These are phyloP conservation scores for Pontederia paniculata DNA, from an alignment of 176 grass and related monocot genomes.

Conservation along the genomic window DNA sequence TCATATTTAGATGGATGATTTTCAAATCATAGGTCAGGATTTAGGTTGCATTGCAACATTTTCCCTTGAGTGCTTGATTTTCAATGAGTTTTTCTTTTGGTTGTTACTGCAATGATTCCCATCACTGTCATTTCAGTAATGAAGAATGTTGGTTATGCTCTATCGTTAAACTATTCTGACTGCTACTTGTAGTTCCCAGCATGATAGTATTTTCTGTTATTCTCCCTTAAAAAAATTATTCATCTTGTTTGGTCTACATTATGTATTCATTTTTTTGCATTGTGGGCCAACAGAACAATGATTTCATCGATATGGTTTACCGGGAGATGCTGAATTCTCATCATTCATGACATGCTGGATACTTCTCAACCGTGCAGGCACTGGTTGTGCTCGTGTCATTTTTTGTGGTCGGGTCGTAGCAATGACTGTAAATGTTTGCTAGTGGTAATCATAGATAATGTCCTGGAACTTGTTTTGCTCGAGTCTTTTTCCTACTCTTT, in stretches of 20 bases:
- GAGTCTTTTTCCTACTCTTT: no score
- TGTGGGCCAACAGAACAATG: constrained; percentile 29
- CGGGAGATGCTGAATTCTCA: constrained; percentile 40
- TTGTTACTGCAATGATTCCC: neutral
- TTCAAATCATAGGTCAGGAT: neutral
- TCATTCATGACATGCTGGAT: neutral
- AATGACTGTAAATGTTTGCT: no score
- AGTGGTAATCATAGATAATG: no score
- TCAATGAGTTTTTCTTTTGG: constrained; percentile 7
- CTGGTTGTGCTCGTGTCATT: no score
- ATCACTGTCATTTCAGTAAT: neutral
- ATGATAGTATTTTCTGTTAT: no score
- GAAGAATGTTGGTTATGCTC: neutral
- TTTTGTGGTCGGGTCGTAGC: no score
- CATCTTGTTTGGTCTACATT: neutral
- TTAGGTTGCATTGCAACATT: no score
- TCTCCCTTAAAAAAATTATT: neutral
- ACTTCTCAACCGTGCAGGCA: no score
- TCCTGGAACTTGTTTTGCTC: no score
- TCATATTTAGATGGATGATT: no score
- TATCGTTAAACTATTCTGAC: neutral
- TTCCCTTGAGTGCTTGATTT: neutral
- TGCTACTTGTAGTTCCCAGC: no score
- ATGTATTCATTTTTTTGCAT: neutral
- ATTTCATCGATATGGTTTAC: constrained; percentile 51